A percentile compares a stretch with the other conserved stretches of the same genome.
Evolutionary conservation across 805 yeast species (phyloP).

Genomic region (Ogataea ganodermae): DNA sequence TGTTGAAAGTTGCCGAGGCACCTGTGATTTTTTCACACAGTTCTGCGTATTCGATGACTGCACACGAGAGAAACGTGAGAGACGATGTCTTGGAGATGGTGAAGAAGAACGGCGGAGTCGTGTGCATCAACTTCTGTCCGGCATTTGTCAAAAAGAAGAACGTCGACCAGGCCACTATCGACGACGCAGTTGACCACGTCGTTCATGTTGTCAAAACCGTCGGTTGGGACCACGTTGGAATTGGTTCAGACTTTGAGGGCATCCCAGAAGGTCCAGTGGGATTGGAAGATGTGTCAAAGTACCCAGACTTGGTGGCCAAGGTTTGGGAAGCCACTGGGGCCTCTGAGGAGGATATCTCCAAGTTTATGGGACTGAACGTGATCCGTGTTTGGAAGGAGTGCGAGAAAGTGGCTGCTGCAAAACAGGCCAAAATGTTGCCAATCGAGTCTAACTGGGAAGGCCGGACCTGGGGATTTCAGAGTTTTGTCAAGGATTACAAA

Average conservation of each 20-base stretch:
- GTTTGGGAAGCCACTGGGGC: slow-evolving; percentile 37
- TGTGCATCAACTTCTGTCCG: slow-evolving; percentile 49
- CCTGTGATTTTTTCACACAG: slow-evolving; percentile 55
- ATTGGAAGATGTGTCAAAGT: slow-evolving; percentile 55
- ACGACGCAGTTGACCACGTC: slow-evolving; percentile 50
- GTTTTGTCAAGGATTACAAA: slow-evolving; percentile 35
- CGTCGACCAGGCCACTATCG: slow-evolving; percentile 39
- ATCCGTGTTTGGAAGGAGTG: slow-evolving; percentile 47
- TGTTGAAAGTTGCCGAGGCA: slow-evolving; percentile 40
- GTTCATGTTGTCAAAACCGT: slow-evolving; percentile 43
- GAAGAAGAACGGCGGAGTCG: slow-evolving; percentile 48
- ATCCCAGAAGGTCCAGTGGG: slow-evolving; percentile 49
- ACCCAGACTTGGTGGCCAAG: slow-evolving; percentile 49
- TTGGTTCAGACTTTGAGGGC: slow-evolving; percentile 58
- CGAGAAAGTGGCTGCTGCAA: slow-evolving; percentile 34
- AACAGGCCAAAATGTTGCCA: slow-evolving; percentile 30
- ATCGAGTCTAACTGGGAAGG: slow-evolving; percentile 44
- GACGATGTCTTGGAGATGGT: slow-evolving; percentile 46
- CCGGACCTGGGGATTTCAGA: slow-evolving; percentile 42
- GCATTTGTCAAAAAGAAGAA: slow-evolving; percentile 34
- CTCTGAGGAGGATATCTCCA: slow-evolving; percentile 43
- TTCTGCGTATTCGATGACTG: slow-evolving; percentile 42
- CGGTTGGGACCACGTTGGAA: slow-evolving; percentile 55
- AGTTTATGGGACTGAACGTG: slow-evolving; percentile 47
- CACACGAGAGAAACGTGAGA: slow-evolving; percentile 49